These are phyloP conservation scores for Metschnikowia anglica DNA, from an alignment of 805 yeast species.

Conservation along the genomic window DNA sequence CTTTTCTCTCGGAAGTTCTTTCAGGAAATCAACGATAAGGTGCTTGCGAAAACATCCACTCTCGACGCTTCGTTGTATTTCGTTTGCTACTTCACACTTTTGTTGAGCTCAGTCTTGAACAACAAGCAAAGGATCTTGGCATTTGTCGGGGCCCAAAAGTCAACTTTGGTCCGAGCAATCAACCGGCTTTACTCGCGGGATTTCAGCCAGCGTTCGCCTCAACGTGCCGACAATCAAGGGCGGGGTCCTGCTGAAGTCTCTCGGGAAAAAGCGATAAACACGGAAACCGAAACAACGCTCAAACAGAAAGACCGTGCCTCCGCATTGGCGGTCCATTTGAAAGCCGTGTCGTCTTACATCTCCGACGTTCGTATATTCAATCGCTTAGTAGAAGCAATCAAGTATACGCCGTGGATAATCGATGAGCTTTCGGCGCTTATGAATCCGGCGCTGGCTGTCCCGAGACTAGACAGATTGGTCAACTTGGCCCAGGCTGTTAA, in stretches of 20 bases:
- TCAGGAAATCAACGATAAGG: slow-evolving; percentile 41
- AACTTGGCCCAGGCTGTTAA: slow-evolving; percentile 41
- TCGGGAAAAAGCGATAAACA: no score
- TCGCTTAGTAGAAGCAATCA: slow-evolving; percentile 41
- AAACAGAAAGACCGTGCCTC: no score
- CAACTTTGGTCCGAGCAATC: slow-evolving; percentile 22
- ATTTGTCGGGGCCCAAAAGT: slow-evolving; percentile 30
- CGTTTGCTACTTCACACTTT: slow-evolving; percentile 42
- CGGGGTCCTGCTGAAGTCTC: no score
- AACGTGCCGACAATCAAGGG: no score
- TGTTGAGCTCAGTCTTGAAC: slow-evolving; percentile 36
- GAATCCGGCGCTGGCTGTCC: slow-evolving; percentile 25
- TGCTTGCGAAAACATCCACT: slow-evolving; percentile 33
- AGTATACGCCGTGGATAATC: slow-evolving; percentile 46
- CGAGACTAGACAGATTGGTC: slow-evolving; percentile 33
- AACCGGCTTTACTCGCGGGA: slow-evolving; percentile 1
- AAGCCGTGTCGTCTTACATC: slow-evolving; percentile 35
- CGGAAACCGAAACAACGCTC: no score
- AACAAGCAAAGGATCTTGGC: slow-evolving; percentile 35
- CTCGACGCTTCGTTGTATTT: slow-evolving; percentile 42
- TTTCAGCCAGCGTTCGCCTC: not conserved
- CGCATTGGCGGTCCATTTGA: slow-evolving; percentile 36
- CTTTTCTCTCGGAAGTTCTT: slow-evolving; percentile 40
- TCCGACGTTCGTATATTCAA: slow-evolving; percentile 44
- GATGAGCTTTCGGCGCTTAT: slow-evolving; percentile 36